Conservation (phyloP, 2,329 filamentous ascomycete species). For the Sporothrix globosa region DNA sequence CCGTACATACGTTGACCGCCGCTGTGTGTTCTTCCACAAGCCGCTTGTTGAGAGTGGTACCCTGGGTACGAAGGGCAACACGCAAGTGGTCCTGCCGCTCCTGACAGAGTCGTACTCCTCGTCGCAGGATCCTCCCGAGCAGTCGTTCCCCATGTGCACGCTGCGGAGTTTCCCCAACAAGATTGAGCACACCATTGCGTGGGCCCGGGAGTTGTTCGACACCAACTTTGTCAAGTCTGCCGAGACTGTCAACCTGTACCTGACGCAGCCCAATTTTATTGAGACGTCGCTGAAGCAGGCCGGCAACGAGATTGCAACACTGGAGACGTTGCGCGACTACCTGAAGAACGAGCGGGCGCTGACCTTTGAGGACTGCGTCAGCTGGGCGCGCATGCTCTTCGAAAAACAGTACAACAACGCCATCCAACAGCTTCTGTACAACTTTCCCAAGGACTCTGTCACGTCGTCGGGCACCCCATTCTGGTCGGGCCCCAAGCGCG, state of each 20-base stretch:
- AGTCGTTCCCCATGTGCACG: conserved; percentile 99
- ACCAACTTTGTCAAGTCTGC: conserved; percentile 90
- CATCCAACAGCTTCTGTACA: conserved; percentile 92
- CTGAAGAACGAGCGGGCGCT: conserved; percentile 89
- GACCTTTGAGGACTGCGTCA: conserved; percentile 93
- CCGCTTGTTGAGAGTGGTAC: conserved; percentile 95
- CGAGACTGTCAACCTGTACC: conserved; percentile 90
- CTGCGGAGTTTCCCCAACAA: conserved; percentile 96
- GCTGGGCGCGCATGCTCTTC: conserved; percentile 91
- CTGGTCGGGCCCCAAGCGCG: conserved; percentile 98
- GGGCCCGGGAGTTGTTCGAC: conserved; percentile 95
- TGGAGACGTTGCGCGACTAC: conserved; percentile 88
- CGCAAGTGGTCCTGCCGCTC: conserved; percentile 87
- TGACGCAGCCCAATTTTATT: conserved; percentile 89
- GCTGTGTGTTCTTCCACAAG: conserved; percentile 98
- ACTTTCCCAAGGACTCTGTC: conserved; percentile 92
- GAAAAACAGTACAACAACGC: conserved; percentile 97
- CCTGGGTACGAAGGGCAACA: conserved; percentile 98
- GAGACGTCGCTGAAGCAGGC: conserved; percentile 86
- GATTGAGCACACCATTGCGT: conserved; percentile 98
- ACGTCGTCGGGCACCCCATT: conserved; percentile 89
- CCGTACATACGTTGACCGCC: conserved; percentile 90
- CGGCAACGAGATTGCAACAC: conserved; percentile 89
- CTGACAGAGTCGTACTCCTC: conserved; percentile 94
- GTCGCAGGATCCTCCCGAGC: conserved; percentile 95